These are phyloP conservation scores for Iberis pinnata DNA, from an alignment of 345 rosid species.

Conservation along the genomic window DNA sequence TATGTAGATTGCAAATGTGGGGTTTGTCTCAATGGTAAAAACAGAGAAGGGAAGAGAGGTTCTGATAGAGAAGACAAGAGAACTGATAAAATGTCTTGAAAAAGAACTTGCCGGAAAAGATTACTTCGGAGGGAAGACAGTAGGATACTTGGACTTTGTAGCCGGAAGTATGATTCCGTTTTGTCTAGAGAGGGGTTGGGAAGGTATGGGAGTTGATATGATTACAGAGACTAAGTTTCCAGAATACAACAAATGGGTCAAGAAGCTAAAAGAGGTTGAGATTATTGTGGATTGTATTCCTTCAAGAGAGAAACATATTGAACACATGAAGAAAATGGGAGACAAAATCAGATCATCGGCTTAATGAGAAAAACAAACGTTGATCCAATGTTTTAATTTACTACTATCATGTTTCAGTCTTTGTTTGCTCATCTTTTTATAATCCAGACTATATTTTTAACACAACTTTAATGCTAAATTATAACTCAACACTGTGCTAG, in stretches of 20 bases:
- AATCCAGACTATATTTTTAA: too few species aligned
- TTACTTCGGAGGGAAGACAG: conserved; percentile 26
- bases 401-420: too few species aligned
- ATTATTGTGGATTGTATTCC: conserved; percentile 19
- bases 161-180: conserved; percentile 20
- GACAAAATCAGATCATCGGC: not conserved
- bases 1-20: not conserved
- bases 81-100: conserved; percentile 16
- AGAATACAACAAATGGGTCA: conserved; percentile 20
- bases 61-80: conserved; percentile 3
- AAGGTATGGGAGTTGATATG: conserved; percentile 17
- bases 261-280: conserved; percentile 3
- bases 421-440: too few species aligned
- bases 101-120: conserved; percentile 21
- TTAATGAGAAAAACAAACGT: not conserved
- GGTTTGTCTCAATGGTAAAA: not conserved
- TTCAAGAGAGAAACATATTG: conserved; percentile 22
- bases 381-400: not conserved
- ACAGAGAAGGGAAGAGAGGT: conserved; percentile 10
- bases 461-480: too few species aligned
- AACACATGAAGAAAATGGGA: not conserved
- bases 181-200: conserved; percentile 21
- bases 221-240: conserved; percentile 17
- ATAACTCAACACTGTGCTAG: too few species aligned
- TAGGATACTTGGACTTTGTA: not conserved